Conservation (phyloP, 2,329 filamentous ascomycete species). For the Clonostachys rosea region DNA sequence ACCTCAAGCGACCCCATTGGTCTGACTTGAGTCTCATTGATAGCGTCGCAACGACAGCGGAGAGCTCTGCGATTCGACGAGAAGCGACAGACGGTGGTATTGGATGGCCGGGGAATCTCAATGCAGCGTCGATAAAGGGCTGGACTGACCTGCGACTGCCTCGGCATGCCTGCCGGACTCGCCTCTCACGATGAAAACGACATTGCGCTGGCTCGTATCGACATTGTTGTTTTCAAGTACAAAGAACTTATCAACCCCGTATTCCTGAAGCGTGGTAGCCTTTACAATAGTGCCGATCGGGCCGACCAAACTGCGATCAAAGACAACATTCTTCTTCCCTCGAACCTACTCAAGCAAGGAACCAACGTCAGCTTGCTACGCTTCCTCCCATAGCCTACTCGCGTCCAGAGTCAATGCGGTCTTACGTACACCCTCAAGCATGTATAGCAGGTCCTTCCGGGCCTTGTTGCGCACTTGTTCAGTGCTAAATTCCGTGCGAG, state of each 20-base stretch:
- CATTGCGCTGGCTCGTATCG: conserved; percentile 90
- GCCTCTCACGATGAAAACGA: conserved; percentile 88
- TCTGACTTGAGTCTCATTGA: too few relatives aligned
- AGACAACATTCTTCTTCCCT: conserved; percentile 96
- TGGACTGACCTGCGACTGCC: conserved; percentile 75
- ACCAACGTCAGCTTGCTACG: conserved; percentile 3
- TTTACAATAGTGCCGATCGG: conserved; percentile 90
- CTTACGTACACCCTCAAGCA: conserved; percentile 88
- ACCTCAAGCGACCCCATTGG: too few relatives aligned
- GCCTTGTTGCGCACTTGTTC: conserved; percentile 76
- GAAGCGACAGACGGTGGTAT: too few relatives aligned
- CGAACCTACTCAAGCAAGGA: conserved; percentile 62
- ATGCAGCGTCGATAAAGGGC: background rate
- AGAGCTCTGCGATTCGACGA: too few relatives aligned
- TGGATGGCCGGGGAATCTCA: too few relatives aligned
- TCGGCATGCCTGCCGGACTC: conserved; percentile 83
- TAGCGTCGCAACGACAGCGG: too few relatives aligned
- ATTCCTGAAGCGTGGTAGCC: conserved; percentile 91
- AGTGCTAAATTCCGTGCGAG: conserved; percentile 66
- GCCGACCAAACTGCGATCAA: conserved; percentile 86
- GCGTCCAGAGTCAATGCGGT: conserved; percentile 15
- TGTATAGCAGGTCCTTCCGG: conserved; percentile 81
- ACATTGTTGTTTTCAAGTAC: conserved; percentile 94
- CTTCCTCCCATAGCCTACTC: conserved; percentile 4
- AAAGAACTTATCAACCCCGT: conserved; percentile 97